phyloP scores from a whole-genome alignment of 2,329 filamentous ascomycete species.

The Blastomyces parvus region DNA sequence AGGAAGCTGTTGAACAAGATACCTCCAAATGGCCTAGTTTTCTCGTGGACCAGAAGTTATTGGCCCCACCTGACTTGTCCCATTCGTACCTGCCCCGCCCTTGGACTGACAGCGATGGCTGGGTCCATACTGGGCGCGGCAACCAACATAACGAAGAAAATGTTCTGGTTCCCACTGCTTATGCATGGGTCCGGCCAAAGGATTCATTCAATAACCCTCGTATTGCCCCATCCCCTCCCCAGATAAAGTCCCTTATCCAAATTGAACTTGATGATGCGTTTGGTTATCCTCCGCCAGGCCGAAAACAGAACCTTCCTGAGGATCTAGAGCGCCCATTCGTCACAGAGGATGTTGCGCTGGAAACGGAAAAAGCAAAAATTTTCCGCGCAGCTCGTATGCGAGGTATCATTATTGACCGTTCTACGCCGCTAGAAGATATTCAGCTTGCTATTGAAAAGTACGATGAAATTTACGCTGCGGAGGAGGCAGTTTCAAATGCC shows the following conservation, averaged over 20 bases:
- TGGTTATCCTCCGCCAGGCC: slow-evolving; percentile 25
- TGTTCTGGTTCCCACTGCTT: slow-evolving; percentile 20
- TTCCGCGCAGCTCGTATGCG: slow-evolving; percentile 19
- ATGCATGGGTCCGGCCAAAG: slow-evolving; percentile 20
- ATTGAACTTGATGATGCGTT: slow-evolving; percentile 24
- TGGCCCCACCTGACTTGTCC: background rate
- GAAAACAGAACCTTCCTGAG: slow-evolving; percentile 24
- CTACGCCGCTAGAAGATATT: slow-evolving; percentile 17
- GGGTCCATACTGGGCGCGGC: slow-evolving; percentile 23
- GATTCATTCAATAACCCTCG: slow-evolving; percentile 22
- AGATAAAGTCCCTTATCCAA: slow-evolving; percentile 23
- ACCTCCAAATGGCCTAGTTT: background rate
- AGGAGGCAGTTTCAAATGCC: slow-evolving; percentile 12
- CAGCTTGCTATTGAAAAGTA: slow-evolving; percentile 15
- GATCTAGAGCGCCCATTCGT: slow-evolving; percentile 13
- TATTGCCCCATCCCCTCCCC: slow-evolving; percentile 22
- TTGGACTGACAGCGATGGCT: slow-evolving; percentile 25
- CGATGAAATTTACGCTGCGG: background rate
- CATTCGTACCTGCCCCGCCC: slow-evolving; percentile 15
- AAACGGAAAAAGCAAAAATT: slow-evolving; percentile 18
- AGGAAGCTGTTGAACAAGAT: background rate
- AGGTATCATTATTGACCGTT: slow-evolving; percentile 18
- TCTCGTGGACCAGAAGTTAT: background rate
- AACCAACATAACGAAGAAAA: slow-evolving; percentile 25
- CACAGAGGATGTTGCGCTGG: slow-evolving; percentile 21